Conservation (phyloP, 129 eudicot genomes). For the Flaveria bidentis region DNA sequence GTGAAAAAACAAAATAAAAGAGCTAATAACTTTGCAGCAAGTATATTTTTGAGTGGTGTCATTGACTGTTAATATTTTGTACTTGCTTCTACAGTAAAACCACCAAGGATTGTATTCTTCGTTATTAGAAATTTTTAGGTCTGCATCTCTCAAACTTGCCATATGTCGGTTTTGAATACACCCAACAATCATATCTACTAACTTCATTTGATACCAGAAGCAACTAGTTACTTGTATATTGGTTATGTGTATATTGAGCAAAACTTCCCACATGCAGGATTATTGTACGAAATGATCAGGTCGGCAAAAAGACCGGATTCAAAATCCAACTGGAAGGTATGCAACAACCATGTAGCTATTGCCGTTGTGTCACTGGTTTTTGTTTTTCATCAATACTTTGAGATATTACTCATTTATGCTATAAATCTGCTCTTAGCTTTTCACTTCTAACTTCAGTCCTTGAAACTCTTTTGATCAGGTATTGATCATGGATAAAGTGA, state of each 20-base stretch:
- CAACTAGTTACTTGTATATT: neutral
- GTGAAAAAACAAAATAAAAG: neutral
- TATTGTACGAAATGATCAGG: conserved; percentile 88
- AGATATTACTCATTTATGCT: neutral
- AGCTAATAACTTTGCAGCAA: neutral
- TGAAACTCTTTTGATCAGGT: conserved; percentile 53
- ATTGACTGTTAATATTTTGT: neutral
- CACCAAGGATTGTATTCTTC: neutral
- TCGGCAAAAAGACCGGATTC: conserved; percentile 75
- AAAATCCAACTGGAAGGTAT: conserved; percentile 93
- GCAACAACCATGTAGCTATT: conserved; percentile 12
- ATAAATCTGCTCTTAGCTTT: neutral
- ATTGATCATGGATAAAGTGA: conserved; percentile 89
- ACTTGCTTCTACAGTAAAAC: neutral
- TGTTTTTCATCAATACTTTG: neutral
- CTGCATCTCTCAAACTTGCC: conserved; percentile 2
- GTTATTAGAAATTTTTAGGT: neutral
- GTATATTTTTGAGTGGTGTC: neutral
- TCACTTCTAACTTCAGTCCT: neutral
- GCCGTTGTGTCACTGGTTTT: conserved; percentile 8
- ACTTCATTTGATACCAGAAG: conserved; percentile 15
- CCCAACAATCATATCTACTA: conserved; percentile 2
- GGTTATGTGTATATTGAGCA: conserved; percentile 13
- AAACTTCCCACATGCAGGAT: conserved; percentile 49
- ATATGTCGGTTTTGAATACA: conserved; percentile 18